Evolutionary conservation across 2,329 filamentous ascomycete genomes (phyloP), one percentile per base, ranked within the genome.

Genomic region (Alternaria sp.): DNA sequence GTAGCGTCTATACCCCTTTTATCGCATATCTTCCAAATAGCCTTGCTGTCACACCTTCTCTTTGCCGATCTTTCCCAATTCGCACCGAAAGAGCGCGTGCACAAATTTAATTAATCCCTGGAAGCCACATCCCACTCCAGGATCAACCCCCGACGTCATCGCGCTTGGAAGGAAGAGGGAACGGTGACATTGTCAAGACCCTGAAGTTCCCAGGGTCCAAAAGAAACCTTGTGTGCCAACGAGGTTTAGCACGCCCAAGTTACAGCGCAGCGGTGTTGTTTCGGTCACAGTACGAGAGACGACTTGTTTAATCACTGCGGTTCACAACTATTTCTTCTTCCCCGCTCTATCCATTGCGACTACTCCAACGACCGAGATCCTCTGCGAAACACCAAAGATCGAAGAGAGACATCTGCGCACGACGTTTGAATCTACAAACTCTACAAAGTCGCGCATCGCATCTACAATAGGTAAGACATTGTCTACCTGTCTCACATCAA

Each of bases 91-190:
- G n/a, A 52, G 54, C 54, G n/a, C 21, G 19, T 45, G 46, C 54
- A 50, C 46, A 51, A 54, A 58, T 21, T 50, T 49, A 40, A 46
- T 23, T 47, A 25, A 50, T 44, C 52, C 49, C 59, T 55, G 45
- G 45, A 61, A 57, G 59, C 52, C 54, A 49, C 59, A 44, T 57
- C 47, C 21, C 47, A 28, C 49, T 13, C 30, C 28, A 49, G 54
- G 26, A 17, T 45, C 25, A 23, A 21, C 25, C 23, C 32, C 17
- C 59, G 47, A 62, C 59, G 59, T 62, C 59, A 62, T 62, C 46
- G 26, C 23, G 43, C 43, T 44, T 49, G 19, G 43, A 47, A 23
- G 25, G 30, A 49, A 13, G 9, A 40, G 30, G 40, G 8, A 15
- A 32, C 54, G 32, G 23, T n/a, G 51, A 30, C 52, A 55, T 52